Evolutionary conservation across 2,329 filamentous ascomycete species (phyloP), one percentile per base, ranked within the genome.

Genomic region (Scytalidium lignicola): DNA sequence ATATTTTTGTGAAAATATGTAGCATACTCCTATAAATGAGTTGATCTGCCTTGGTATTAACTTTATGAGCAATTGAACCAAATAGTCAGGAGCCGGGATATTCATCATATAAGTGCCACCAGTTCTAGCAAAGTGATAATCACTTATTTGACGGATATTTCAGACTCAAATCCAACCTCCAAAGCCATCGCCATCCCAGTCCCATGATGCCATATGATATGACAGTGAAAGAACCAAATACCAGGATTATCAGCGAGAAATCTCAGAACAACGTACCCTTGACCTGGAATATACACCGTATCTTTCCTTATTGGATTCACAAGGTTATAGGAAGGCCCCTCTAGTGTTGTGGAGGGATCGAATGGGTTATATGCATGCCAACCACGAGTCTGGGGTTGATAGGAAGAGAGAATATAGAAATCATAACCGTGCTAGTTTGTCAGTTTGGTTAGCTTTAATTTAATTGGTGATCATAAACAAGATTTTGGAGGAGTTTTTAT

Each of bases 301-400:
- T 37, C 32, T 37, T 37, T 37, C 32, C 32, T 37, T 37, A 37
- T 13, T n/a, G 32, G 32, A n/a, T 37, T 37, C n/a, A 37, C 15
- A 5, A 37, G 32, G n/a, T 37, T 37, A n/a, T 37, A 37, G 4
- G 12, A 17, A 9, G 5, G 6, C 5, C n/a, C 32, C 15, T 37
- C 15, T 17, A n/a, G n/a, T 37, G 32, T 13, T 9, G 32, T 58
- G 48, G 2, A 52, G 40, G 48, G 15, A n/a, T 37, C 32, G n/a
- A 69, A 70, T 0, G 68, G 68, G 43, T 70, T 67, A 46, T 66
- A 70, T 5, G 67, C 22, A 39, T 49, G 41, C 32, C 32, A 37
- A 8, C 32, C 32, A n/a, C 32, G 32, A 37, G n/a, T 37, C 32
- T 37, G 32, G 7, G 32, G 32, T 37, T 37, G 32, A 37, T 37